These are phyloP conservation scores for Pythium rhizo-oryzae DNA, from an alignment of 352 stramenopile genomes.

Conservation along the genomic window DNA sequence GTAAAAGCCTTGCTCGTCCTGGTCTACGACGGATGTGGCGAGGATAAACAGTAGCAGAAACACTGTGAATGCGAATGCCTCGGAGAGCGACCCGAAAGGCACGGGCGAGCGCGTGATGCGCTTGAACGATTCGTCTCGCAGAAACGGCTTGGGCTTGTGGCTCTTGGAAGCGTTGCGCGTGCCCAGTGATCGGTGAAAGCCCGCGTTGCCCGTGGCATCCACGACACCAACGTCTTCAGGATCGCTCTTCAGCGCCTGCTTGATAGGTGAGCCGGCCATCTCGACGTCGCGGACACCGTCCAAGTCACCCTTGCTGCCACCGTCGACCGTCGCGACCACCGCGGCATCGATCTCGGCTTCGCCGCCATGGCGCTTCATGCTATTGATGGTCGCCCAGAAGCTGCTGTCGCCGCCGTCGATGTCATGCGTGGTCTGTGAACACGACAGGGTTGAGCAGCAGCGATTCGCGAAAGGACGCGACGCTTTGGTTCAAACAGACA, in stretches of 20 bases:
- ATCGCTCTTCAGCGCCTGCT: conserved; percentile 9
- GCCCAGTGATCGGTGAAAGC: conserved; percentile 27
- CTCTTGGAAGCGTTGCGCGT: conserved; percentile 19
- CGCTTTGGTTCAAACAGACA: conserved; percentile 6
- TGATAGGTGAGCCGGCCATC: conserved; percentile 22
- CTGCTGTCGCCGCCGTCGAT: not conserved
- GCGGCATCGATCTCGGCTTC: conserved; percentile 23
- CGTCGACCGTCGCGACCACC: conserved; percentile 23
- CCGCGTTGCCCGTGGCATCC: conserved; percentile 2
- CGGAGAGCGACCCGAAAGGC: conserved; percentile 56
- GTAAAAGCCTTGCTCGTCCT: conserved; percentile 59
- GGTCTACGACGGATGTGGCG: conserved; percentile 49
- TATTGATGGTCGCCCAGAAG: not conserved
- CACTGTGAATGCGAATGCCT: conserved; percentile 49
- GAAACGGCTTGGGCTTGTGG: conserved; percentile 19
- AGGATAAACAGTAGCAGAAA: conserved; percentile 67
- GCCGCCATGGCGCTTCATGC: conserved; percentile 43
- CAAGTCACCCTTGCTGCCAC: conserved; percentile 22
- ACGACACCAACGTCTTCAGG: conserved; percentile 9
- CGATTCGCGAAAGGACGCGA: conserved; percentile 24
- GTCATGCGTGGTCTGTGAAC: not conserved
- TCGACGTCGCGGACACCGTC: conserved; percentile 35
- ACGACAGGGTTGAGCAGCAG: not conserved
- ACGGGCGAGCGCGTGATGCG: conserved; percentile 38
- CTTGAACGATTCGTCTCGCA: conserved; percentile 45